phyloP scores from a whole-genome alignment of 306 rosid species.

The Corylus americana region DNA sequence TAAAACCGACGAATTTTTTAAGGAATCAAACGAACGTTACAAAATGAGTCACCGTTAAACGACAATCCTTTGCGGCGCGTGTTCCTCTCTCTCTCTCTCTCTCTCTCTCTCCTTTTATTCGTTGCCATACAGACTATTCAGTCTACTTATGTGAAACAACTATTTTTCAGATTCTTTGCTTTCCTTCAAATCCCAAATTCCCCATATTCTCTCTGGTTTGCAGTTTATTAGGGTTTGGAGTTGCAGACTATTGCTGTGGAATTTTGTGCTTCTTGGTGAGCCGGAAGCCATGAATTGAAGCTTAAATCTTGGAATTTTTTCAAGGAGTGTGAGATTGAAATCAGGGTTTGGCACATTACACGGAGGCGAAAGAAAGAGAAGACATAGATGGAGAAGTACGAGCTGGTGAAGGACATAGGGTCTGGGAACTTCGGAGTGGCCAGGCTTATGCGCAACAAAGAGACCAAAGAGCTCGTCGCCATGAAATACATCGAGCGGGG shows the following conservation, averaged over 20 bases:
- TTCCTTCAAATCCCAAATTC: background rate
- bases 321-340: background rate
- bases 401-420: constrained; percentile 82
- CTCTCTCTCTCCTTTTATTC: constrained; percentile 7
- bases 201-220: constrained; percentile 1
- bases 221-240: background rate
- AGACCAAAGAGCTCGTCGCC: constrained; percentile 78
- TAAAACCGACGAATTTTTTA: too few relatives aligned
- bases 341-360: constrained; percentile 6
- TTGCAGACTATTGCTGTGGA: background rate
- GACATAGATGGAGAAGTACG: constrained; percentile 65
- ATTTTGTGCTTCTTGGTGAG: background rate
- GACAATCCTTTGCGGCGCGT: background rate
- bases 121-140: background rate
- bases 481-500: constrained; percentile 85
- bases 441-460: constrained; percentile 70
- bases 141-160: background rate
- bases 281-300: background rate
- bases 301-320: background rate
- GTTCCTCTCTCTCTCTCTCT: background rate
- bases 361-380: background rate
- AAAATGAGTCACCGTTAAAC: background rate
- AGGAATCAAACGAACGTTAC: background rate
- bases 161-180: background rate
- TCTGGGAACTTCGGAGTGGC: constrained; percentile 90